Conservation (phyloP, 2,329 filamentous ascomycete genomes). For the Ambrosiella cleistominuta region DNA sequence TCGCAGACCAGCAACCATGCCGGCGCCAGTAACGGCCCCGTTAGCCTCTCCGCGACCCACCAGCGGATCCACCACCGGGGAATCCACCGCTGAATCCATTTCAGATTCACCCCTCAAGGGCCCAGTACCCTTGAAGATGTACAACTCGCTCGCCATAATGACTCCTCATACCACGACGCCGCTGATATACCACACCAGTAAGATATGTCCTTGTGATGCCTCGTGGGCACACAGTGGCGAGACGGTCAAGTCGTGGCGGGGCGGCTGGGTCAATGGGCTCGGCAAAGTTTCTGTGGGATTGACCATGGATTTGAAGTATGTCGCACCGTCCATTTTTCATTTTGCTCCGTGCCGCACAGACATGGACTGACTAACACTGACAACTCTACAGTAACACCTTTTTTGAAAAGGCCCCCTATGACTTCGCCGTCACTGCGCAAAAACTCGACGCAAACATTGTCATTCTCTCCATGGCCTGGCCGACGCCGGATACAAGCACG, state of each 20-base stretch:
- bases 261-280: constrained; percentile 24
- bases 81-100: too few relatives aligned
- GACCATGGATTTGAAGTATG: constrained; percentile 37
- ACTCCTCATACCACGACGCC: constrained; percentile 29
- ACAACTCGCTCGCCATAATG: too few relatives aligned
- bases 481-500: constrained; percentile 36
- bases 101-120: too few relatives aligned
- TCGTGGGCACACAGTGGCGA: constrained; percentile 38
- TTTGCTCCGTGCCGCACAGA: too few relatives aligned
- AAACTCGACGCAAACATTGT: constrained; percentile 40
- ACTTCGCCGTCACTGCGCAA: constrained; percentile 36
- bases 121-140: too few relatives aligned
- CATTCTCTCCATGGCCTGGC: constrained; percentile 61
- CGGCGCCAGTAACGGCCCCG: too few relatives aligned
- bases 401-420: constrained; percentile 13
- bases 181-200: constrained; percentile 34
- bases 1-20: too few relatives aligned
- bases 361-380: neutral
- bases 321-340: too few relatives aligned
- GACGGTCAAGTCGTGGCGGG: constrained; percentile 25
- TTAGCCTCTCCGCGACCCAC: too few relatives aligned
- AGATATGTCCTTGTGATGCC: constrained; percentile 42
- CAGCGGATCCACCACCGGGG: too few relatives aligned
- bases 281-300: constrained; percentile 35
- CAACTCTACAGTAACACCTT: constrained; percentile 10